phyloP scores from a whole-genome alignment of 768 basidiomycete genomes.

The Lactarius psammicola region DNA sequence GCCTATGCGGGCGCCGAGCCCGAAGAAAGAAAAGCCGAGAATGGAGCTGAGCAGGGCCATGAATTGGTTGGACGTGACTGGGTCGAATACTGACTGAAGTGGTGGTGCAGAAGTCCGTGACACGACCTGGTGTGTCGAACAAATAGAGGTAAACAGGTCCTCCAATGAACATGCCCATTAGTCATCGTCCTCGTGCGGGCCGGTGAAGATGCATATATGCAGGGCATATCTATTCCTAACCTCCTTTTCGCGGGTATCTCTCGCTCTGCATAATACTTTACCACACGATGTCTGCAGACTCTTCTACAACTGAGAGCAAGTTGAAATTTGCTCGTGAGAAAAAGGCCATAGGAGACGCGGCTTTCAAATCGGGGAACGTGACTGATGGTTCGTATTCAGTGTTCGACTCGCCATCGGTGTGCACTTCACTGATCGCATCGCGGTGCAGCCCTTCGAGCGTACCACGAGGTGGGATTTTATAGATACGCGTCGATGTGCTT shows the following conservation, averaged over 20 bases:
- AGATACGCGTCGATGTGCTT: background rate
- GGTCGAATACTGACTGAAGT: background rate
- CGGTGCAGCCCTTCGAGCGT: slow-evolving; percentile 56
- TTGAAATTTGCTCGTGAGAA: slow-evolving; percentile 39
- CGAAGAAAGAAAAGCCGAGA: slow-evolving; percentile 77
- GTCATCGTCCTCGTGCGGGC: background rate
- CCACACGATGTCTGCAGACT: slow-evolving; percentile 8
- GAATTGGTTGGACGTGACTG: slow-evolving; percentile 17
- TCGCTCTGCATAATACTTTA: background rate
- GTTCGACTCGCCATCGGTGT: background rate
- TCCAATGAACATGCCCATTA: background rate
- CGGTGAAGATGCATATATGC: background rate
- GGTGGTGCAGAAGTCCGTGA: background rate
- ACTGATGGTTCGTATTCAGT: slow-evolving; percentile 48
- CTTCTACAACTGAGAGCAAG: slow-evolving; percentile 19
- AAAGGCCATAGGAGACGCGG: slow-evolving; percentile 64
- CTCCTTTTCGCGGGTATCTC: background rate
- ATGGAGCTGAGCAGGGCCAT: slow-evolving; percentile 71
- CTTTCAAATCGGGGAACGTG: slow-evolving; percentile 64
- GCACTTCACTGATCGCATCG: background rate
- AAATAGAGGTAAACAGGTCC: background rate
- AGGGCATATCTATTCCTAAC: background rate
- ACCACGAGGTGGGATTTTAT: slow-evolving; percentile 58
- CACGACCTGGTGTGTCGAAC: background rate
- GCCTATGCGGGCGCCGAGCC: slow-evolving; percentile 78